These are phyloP conservation scores for Pleurostoma richardsiae DNA, from an alignment of 2,329 filamentous ascomycete genomes.

Conservation along the genomic window DNA sequence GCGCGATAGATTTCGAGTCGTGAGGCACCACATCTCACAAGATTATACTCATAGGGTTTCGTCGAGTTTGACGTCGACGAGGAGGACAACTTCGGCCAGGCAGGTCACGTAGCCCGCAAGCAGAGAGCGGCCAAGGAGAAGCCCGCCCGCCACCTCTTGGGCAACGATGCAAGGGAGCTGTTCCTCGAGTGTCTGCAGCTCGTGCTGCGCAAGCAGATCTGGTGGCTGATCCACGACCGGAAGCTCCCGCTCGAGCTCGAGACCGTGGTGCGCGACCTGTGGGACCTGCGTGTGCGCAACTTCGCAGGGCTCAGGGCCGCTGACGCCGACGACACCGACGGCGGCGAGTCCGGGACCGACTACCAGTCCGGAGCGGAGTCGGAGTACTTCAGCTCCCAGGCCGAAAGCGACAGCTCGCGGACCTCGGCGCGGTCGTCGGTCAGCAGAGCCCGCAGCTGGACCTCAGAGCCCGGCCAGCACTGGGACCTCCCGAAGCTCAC, in stretches of 20 bases:
- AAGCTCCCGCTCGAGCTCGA: conserved; percentile 70
- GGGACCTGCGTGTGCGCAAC: conserved; percentile 62
- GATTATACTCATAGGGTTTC: conserved; percentile 34
- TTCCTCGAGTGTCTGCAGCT: conserved; percentile 83
- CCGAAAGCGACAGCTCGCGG: conserved; percentile 28
- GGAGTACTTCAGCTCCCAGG: conserved; percentile 55
- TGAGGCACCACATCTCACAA: not conserved
- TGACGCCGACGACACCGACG: conserved; percentile 24
- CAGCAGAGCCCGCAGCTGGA: conserved; percentile 36
- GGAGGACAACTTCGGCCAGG: conserved; percentile 62
- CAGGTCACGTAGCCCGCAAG: conserved; percentile 49
- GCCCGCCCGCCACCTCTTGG: conserved; percentile 51
- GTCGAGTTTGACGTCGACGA: conserved; percentile 56
- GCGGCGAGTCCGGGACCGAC: conserved; percentile 22
- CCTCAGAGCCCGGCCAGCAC: conserved; percentile 33
- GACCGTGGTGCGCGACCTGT: conserved; percentile 75
- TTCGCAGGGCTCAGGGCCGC: conserved; percentile 50
- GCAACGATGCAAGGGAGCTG: conserved; percentile 66
- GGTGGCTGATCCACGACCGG: conserved; percentile 64
- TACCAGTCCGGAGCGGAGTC: conserved; percentile 18
- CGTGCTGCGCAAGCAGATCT: conserved; percentile 74
- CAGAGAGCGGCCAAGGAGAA: conserved; percentile 54
- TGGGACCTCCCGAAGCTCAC: conserved; percentile 62
- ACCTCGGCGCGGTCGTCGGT: conserved; percentile 18
- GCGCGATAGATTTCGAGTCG: not conserved